phyloP scores from a whole-genome alignment of 2,329 filamentous ascomycete genomes.

The Neonectria faginata region DNA sequence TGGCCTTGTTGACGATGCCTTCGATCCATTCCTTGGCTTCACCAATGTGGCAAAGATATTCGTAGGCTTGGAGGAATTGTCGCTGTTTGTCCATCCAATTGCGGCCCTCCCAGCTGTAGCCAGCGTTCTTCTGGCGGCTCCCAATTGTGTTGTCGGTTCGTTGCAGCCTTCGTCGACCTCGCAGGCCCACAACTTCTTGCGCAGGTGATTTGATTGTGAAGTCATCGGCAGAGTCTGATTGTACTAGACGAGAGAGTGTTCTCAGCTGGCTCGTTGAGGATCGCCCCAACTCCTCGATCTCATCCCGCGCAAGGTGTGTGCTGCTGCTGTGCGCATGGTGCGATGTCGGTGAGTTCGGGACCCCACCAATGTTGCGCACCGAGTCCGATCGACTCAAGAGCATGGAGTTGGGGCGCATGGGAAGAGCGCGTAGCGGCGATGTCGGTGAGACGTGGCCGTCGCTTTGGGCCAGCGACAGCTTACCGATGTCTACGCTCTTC shows the following conservation, averaged over 20 bases:
- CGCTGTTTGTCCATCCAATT: slow-evolving; percentile 99
- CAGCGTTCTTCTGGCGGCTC: slow-evolving; percentile 60
- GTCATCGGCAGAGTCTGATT: slow-evolving; percentile 80
- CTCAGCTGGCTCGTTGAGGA: slow-evolving; percentile 92
- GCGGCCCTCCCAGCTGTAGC: slow-evolving; percentile 80
- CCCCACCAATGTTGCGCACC: slow-evolving; percentile 53
- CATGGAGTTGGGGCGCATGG: slow-evolving; percentile 70
- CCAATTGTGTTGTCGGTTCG: slow-evolving; percentile 68
- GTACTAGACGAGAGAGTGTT: slow-evolving; percentile 84
- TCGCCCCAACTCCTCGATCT: slow-evolving; percentile 84
- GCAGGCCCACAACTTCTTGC: slow-evolving; percentile 88
- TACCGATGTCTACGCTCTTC: slow-evolving; percentile 73
- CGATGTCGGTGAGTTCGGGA: slow-evolving; percentile 49
- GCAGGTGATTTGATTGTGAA: slow-evolving; percentile 82
- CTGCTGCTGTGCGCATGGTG: slow-evolving; percentile 47
- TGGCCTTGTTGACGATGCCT: slow-evolving; percentile 82
- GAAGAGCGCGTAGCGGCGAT: slow-evolving; percentile 56
- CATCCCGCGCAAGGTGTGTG: slow-evolving; percentile 70
- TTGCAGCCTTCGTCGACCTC: slow-evolving; percentile 86
- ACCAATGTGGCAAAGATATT: slow-evolving; percentile 98
- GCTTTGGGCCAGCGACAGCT: slow-evolving; percentile 62
- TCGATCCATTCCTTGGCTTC: slow-evolving; percentile 99
- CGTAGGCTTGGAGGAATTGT: slow-evolving; percentile 95
- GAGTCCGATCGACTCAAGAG: slow-evolving; percentile 69
- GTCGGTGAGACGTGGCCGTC: slow-evolving; percentile 56